Evolutionary conservation across 176 grass and related monocot genomes (phyloP).

Genomic region (Musa schizocarpa): DNA sequence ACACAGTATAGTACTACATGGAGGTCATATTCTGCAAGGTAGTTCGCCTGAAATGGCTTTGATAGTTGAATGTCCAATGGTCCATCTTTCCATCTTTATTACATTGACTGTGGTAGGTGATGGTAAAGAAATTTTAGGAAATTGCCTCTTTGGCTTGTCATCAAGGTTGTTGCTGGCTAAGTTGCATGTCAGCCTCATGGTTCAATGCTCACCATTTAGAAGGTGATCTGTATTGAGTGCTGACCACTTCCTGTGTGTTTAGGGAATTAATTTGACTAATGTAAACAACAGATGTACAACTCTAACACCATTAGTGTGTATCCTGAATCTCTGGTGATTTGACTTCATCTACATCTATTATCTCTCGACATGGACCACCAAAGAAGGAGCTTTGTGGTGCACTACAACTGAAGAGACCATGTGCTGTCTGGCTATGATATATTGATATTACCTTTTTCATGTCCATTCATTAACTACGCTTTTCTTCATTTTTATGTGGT

Average conservation of each 20-base stretch:
- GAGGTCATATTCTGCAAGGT: neutral
- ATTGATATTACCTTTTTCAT: neutral
- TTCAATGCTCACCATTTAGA: neutral
- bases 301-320: neutral
- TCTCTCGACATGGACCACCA: neutral
- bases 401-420: neutral
- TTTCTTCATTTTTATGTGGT: neutral
- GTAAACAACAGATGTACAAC: neutral
- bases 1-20: too few relatives aligned
- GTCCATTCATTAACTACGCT: neutral
- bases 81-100: neutral
- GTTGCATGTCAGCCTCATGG: neutral
- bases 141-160: neutral
- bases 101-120: neutral
- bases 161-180: neutral
- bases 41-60: neutral
- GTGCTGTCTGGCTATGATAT: neutral
- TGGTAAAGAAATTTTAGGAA: conserved; percentile 1
- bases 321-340: neutral
- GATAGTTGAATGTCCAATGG: neutral
- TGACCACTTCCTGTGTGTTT: too few relatives aligned
- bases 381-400: neutral
- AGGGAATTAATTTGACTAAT: neutral
- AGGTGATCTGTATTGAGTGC: neutral
- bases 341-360: neutral